Base-by-base conservation (phyloP, 306 rosid genomes). In the Cucurbita maxima region DNA sequence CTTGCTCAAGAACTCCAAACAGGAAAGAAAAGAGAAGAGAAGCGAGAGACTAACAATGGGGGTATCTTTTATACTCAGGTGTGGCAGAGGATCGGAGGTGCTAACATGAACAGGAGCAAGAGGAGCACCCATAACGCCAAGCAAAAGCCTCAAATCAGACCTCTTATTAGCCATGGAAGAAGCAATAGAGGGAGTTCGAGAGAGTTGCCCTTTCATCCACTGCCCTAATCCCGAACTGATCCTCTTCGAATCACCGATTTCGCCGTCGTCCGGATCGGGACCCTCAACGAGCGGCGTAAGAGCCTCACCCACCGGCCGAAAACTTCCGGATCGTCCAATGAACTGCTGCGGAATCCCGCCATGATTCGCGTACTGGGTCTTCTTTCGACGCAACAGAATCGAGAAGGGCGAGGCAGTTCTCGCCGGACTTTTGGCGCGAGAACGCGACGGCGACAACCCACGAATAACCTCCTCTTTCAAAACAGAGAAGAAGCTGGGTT, bases 61-160 rank as follows among this genome's bases (percentile, higher is more conserved):
- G 50, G 97, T 95, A 72, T 91, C 90, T 73, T 95, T 95, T 79
- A 95, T 88, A 81, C 96, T 88, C 60, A 95, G 92, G 59, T 89
- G 97, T 72, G 97, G 99, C 59, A 91, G 60, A 10, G 99, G 97
- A 75, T 91, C 96, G 44, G 85, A 66, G 76, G 91, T 67, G 82
- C 80, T 88, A 53, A 95, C 97, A 81, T 88, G 89, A 59, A 89
- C 76, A 1, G 99, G 99, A 2, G 96, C 92, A 8, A 95, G 97
- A 13, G 99, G 96, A 20, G 99, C 97, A 5, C 90, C 99, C 99
- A 95, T 89, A 5, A 95, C 99, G 2, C 99, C 99, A 0, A 95
- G 85, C 43, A 95, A 76, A 45, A 95, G 91, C 64, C 97, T 86
- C 87, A 95, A 90, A 87, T 95, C 99, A 83, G 97, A 88, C 93